phyloP scores from a whole-genome alignment of 2,329 filamentous ascomycete species.

The Pseudocercospora macadamiae region DNA sequence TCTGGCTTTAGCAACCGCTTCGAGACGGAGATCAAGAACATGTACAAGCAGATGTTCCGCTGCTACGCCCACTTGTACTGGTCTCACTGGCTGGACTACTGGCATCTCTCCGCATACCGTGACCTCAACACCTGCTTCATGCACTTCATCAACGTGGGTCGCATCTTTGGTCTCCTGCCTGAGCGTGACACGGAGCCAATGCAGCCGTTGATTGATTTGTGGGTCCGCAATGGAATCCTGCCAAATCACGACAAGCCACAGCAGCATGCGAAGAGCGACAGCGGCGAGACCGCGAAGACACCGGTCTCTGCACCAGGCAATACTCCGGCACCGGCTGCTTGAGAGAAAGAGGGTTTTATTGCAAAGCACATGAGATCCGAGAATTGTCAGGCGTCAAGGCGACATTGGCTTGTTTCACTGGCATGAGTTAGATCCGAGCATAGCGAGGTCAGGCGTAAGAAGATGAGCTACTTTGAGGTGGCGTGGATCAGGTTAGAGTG shows the following conservation, averaged over 20 bases:
- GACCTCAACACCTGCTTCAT: constrained; percentile 59
- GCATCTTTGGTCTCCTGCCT: constrained; percentile 75
- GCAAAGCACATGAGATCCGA: not conserved
- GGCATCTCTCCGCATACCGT: constrained; percentile 52
- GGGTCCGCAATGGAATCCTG: constrained; percentile 85
- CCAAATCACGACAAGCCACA: constrained; percentile 47
- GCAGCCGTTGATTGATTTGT: constrained; percentile 90
- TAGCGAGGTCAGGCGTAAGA: not conserved
- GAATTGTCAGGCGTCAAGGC: not conserved
- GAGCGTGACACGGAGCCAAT: constrained; percentile 93
- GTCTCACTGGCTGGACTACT: constrained; percentile 56
- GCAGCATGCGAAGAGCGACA: constrained; percentile 7
- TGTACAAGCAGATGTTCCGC: constrained; percentile 59
- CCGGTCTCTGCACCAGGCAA: constrained; percentile 7
- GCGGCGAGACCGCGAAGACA: constrained; percentile 14
- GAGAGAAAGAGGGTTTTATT: not conserved
- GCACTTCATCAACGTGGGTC: constrained; percentile 65
- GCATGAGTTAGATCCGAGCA: not conserved
- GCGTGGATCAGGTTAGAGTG: too few species aligned
- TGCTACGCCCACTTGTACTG: constrained; percentile 59
- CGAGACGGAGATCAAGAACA: constrained; percentile 75
- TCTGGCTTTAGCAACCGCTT: constrained; percentile 66
- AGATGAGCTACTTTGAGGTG: not conserved
- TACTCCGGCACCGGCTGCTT: constrained; percentile 13
- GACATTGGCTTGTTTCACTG: not conserved